phyloP scores from a whole-genome alignment of 2,329 filamentous ascomycete genomes.

The Fonsecaea multimorphosa region DNA sequence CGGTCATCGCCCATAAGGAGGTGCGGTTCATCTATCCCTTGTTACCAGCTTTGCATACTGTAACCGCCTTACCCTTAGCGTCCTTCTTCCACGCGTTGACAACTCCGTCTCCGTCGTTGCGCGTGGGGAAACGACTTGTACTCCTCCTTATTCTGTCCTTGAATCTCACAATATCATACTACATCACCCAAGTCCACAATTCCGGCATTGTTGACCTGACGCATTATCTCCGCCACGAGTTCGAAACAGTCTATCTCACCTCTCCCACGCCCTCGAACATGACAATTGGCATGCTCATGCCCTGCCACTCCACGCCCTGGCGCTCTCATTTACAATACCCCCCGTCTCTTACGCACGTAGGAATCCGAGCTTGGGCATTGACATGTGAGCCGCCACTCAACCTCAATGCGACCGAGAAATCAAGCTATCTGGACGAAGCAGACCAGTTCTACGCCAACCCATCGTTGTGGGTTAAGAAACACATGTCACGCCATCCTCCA shows the following conservation, averaged over 20 bases:
- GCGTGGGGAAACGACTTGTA: constrained; percentile 58
- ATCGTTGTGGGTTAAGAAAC: constrained; percentile 61
- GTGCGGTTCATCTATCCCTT: constrained; percentile 96
- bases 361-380: constrained; percentile 79
- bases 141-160: constrained; percentile 64
- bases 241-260: constrained; percentile 64
- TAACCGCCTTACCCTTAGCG: constrained; percentile 72
- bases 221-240: constrained; percentile 74
- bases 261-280: constrained; percentile 48
- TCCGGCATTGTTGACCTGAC: constrained; percentile 78
- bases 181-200: constrained; percentile 78
- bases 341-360: constrained; percentile 32
- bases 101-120: constrained; percentile 41
- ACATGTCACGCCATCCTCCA: constrained; percentile 51
- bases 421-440: constrained; percentile 81
- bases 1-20: constrained; percentile 90
- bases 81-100: constrained; percentile 19
- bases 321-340: constrained; percentile 82
- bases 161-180: constrained; percentile 75
- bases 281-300: constrained; percentile 81
- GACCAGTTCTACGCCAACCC: constrained; percentile 83
- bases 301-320: constrained; percentile 96
- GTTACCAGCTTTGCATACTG: constrained; percentile 80
- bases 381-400: constrained; percentile 88
- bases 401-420: constrained; percentile 65